phyloP scores from a whole-genome alignment of 2,329 filamentous ascomycete genomes.

The Metarhizium anisopliae region DNA sequence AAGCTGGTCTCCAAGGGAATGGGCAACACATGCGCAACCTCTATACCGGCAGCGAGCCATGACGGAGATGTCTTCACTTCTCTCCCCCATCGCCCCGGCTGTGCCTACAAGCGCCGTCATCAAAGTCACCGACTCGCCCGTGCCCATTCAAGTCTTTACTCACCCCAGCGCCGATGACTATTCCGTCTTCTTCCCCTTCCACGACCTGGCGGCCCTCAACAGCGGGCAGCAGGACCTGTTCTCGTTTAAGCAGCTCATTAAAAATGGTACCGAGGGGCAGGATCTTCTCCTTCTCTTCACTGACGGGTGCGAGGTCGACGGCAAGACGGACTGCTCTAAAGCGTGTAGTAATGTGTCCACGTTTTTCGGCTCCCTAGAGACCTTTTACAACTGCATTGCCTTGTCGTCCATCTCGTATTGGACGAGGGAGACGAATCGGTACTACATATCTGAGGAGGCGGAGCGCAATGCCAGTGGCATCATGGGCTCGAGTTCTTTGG shows the following conservation, averaged over 20 bases:
- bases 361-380: constrained; percentile 27
- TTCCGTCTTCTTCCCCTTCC: constrained; percentile 27
- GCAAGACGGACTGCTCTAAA: constrained; percentile 20
- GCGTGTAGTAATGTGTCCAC: constrained; percentile 21
- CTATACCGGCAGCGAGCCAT: neutral
- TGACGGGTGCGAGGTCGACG: constrained; percentile 22
- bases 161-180: constrained; percentile 20
- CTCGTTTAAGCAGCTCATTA: constrained; percentile 24
- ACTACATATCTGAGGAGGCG: constrained; percentile 22
- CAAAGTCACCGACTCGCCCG: constrained; percentile 1
- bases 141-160: constrained; percentile 19
- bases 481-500: constrained; percentile 23
- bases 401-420: constrained; percentile 25
- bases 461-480: constrained; percentile 27
- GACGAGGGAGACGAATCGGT: constrained; percentile 19
- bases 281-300: constrained; percentile 22
- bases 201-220: constrained; percentile 23
- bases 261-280: constrained; percentile 22
- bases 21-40: neutral
- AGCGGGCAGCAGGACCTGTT: constrained; percentile 17
- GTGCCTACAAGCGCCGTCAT: neutral
- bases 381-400: constrained; percentile 30
- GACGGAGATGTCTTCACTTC: neutral
- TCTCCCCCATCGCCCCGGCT: neutral
- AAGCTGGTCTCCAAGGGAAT: neutral